Percentiles rank a stretch among this genome's conserved stretches.
phyloP scores from a whole-genome alignment of 1,139 yeast species.

The Candida sp. region DNA sequence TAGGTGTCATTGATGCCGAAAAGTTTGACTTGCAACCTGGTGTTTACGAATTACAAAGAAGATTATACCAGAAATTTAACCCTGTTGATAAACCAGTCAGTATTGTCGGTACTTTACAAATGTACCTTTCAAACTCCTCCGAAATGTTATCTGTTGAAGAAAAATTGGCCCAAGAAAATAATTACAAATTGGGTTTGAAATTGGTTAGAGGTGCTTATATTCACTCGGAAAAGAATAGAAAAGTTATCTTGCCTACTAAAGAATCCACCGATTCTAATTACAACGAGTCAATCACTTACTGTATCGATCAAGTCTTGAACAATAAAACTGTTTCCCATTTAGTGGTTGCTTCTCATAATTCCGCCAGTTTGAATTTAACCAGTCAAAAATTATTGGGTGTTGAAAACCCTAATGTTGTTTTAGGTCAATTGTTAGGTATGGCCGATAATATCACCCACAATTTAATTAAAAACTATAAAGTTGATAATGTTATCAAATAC shows the following conservation, averaged over 20 bases:
- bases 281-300: conserved; percentile 64
- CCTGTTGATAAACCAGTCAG: conserved; percentile 53
- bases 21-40: conserved; percentile 85
- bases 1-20: conserved; percentile 91
- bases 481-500: conserved; percentile 81
- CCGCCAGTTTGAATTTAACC: conserved; percentile 71
- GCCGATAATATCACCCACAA: conserved; percentile 86
- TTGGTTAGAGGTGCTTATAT: conserved; percentile 98
- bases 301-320: conserved; percentile 59
- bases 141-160: conserved; percentile 62
- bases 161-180: conserved; percentile 55
- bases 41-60: conserved; percentile 86
- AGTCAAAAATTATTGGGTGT: conserved; percentile 47
- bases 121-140: conserved; percentile 77
- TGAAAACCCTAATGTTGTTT: conserved; percentile 49
- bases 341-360: conserved; percentile 91
- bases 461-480: conserved; percentile 60
- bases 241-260: conserved; percentile 72
- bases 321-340: conserved; percentile 66
- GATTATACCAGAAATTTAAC: conserved; percentile 74
- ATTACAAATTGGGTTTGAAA: conserved; percentile 81
- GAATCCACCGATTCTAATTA: conserved; percentile 74
- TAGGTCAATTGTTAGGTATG: conserved; percentile 96
- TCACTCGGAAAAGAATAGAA: conserved; percentile 79
- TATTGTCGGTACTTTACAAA: conserved; percentile 90